A percentile compares a stretch with the other conserved stretches of the same genome.
phyloP scores from a whole-genome alignment of 768 basidiomycete genomes.

The Fibroporia radiculosa region DNA sequence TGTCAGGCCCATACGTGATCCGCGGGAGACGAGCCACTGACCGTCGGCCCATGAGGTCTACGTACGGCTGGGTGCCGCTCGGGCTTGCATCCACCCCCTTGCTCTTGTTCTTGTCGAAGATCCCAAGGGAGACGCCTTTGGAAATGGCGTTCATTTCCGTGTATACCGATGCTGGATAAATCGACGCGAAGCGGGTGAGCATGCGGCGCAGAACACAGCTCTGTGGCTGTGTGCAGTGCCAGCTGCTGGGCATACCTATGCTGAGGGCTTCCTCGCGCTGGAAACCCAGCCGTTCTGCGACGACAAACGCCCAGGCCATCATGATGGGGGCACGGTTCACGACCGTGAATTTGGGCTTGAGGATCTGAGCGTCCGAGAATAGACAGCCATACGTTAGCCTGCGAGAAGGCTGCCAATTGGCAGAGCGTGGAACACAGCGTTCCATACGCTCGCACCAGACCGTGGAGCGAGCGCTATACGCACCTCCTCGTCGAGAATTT shows the following conservation, averaged over 20 bases:
- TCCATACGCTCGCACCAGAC: background rate
- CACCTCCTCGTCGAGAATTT: constrained; percentile 67
- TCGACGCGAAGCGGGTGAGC: constrained; percentile 1
- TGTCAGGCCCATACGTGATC: background rate
- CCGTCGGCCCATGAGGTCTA: constrained; percentile 79
- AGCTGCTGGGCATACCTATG: constrained; percentile 50
- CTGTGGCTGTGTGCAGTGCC: constrained; percentile 8
- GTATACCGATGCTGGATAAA: constrained; percentile 70
- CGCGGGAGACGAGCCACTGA: constrained; percentile 18
- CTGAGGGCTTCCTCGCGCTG: constrained; percentile 84
- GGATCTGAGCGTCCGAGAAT: constrained; percentile 32
- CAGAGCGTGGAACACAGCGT: background rate
- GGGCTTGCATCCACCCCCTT: constrained; percentile 46
- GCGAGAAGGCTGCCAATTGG: background rate
- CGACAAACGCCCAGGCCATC: constrained; percentile 87
- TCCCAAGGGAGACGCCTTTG: constrained; percentile 79
- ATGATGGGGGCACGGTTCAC: constrained; percentile 92
- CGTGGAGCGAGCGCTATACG: constrained; percentile 8
- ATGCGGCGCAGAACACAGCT: constrained; percentile 10
- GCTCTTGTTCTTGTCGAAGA: constrained; percentile 51
- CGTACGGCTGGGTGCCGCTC: constrained; percentile 69
- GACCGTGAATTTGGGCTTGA: constrained; percentile 53
- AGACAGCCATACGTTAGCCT: background rate
- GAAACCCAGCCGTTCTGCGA: constrained; percentile 84
- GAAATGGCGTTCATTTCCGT: constrained; percentile 87